Conservation (phyloP, 192 early-diverging fungal genomes). For the Oehlia diaphana region DNA sequence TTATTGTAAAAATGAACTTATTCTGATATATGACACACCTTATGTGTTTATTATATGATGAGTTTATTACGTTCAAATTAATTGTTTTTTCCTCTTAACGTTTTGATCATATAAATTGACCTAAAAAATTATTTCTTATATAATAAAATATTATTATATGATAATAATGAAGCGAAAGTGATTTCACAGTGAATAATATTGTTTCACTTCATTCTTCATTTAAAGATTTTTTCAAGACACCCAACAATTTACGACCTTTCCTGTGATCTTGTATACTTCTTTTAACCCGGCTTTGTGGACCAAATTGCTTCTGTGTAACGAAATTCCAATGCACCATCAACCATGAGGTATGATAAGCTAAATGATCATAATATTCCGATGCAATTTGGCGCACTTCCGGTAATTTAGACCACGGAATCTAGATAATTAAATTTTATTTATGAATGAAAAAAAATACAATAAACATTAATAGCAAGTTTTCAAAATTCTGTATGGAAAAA, state of each 20-base stretch:
- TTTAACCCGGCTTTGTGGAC: conserved; percentile 81
- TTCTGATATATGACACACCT: too few relatives aligned
- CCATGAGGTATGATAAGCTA: conserved; percentile 88
- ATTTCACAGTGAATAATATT: too few relatives aligned
- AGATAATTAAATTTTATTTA: conserved; percentile 7
- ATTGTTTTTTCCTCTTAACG: too few relatives aligned
- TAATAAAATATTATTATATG: too few relatives aligned
- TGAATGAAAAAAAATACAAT: not conserved
- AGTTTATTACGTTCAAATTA: too few relatives aligned
- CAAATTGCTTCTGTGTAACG: conserved; percentile 68
- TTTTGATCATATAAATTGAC: too few relatives aligned
- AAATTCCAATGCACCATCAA: conserved; percentile 81
- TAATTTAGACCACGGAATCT: conserved; percentile 85
- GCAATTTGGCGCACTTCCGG: conserved; percentile 79
- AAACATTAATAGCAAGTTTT: not conserved
- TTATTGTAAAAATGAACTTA: too few relatives aligned
- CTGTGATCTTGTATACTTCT: conserved; percentile 71
- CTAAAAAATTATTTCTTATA: too few relatives aligned
- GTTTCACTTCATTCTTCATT: not conserved
- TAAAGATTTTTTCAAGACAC: conserved; percentile 37
- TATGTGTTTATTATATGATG: too few relatives aligned
- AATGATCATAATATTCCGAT: conserved; percentile 85
- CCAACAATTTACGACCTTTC: conserved; percentile 67
- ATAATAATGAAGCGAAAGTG: too few relatives aligned
- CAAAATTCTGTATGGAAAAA: too few relatives aligned